phyloP scores from a whole-genome alignment of 2,329 filamentous ascomycete genomes.

The Nothopassalora personata region DNA sequence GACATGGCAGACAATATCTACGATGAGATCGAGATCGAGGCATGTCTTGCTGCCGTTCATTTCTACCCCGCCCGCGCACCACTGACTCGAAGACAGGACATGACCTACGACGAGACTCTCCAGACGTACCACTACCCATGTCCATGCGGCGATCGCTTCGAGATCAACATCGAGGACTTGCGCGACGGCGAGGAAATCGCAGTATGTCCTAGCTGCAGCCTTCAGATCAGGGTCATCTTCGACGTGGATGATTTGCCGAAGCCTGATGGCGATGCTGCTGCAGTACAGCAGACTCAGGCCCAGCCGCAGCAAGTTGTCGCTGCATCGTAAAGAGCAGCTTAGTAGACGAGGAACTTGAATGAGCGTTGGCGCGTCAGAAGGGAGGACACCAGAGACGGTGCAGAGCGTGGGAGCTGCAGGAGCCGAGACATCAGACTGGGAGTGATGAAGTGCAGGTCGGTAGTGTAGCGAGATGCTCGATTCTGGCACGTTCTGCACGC shows the following conservation, averaged over 20 bases:
- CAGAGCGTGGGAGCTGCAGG: neutral
- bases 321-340: conserved; percentile 14
- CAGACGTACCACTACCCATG: conserved; percentile 96
- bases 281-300: neutral
- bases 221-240: conserved; percentile 95
- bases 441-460: neutral
- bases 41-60: conserved; percentile 1
- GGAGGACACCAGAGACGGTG: neutral
- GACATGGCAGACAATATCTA: conserved; percentile 56
- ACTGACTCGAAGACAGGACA: conserved; percentile 52
- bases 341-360: too few species aligned
- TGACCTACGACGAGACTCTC: conserved; percentile 77
- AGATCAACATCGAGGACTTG: conserved; percentile 79
- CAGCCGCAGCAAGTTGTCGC: conserved; percentile 20
- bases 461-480: too few species aligned
- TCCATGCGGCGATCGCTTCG: conserved; percentile 84
- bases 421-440: neutral
- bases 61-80: neutral
- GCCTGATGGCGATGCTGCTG: conserved; percentile 30
- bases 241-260: conserved; percentile 58
- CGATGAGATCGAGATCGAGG: conserved; percentile 95
- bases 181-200: conserved; percentile 87
- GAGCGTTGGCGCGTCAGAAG: too few species aligned
- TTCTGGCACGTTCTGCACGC: neutral
- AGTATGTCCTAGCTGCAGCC: conserved; percentile 93